Evolutionary conservation across 2,329 filamentous ascomycete species (phyloP).

Genomic region (Pseudogymnoascus sp.): DNA sequence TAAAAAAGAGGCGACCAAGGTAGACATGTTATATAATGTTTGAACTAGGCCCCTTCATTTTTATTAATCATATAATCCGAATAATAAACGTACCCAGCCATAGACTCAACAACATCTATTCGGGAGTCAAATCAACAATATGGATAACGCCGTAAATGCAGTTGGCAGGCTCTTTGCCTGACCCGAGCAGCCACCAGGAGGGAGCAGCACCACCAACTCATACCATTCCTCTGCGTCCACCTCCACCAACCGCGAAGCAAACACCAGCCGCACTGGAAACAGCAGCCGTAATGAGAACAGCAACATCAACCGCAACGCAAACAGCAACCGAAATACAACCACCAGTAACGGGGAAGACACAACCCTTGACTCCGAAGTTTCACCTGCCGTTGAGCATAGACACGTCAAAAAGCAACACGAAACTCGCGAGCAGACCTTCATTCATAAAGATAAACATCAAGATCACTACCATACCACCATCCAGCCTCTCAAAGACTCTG

Average conservation of each 20-base stretch:
- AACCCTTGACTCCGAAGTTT: conserved; percentile 15
- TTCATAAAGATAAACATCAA: conserved; percentile 2
- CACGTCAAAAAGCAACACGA: conserved; percentile 17
- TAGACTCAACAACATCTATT: not conserved
- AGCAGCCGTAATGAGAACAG: not conserved
- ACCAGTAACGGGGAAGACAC: conserved; percentile 13
- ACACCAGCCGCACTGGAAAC: not conserved
- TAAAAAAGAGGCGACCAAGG: not conserved
- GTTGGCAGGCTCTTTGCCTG: conserved; percentile 17
- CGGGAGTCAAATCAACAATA: not conserved
- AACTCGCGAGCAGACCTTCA: conserved; percentile 4
- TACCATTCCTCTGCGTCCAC: not conserved
- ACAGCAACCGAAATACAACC: not conserved
- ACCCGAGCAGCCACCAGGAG: conserved; percentile 4
- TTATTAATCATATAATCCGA: not conserved
- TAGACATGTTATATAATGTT: not conserved
- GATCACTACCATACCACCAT: conserved; percentile 4
- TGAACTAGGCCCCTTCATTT: not conserved
- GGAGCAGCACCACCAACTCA: not conserved
- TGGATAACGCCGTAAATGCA: conserved; percentile 19
- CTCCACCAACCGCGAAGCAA: not conserved
- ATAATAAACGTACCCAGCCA: not conserved
- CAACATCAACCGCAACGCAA: not conserved
- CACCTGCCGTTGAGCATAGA: conserved; percentile 18
- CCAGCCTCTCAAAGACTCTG: not conserved